A percentile compares a stretch with the other conserved stretches of the same genome.
These are phyloP conservation scores for Trichoderma asperelloides DNA, from an alignment of 495 filamentous ascomycete genomes.

Conservation along the genomic window DNA sequence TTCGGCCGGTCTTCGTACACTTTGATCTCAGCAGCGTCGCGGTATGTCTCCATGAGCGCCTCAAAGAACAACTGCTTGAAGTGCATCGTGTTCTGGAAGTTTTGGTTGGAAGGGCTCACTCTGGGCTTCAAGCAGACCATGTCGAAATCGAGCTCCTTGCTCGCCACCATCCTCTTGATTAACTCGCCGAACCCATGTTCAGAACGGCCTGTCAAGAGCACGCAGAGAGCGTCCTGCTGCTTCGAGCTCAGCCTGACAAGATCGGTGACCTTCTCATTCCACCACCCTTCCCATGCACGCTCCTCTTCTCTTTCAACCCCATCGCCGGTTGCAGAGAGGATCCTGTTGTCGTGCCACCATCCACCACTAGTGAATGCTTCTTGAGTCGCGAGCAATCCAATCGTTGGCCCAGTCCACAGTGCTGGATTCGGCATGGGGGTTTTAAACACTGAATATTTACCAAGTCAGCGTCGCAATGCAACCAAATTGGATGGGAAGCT, in stretches of 20 bases:
- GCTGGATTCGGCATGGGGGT: conserved; percentile 83
- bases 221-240: conserved; percentile 77
- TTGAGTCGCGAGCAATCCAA: conserved; percentile 63
- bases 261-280: conserved; percentile 89
- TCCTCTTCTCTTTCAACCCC: conserved; percentile 76
- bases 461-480: conserved; percentile 9
- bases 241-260: conserved; percentile 74
- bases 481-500: neutral
- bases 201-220: conserved; percentile 83
- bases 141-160: conserved; percentile 77
- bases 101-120: conserved; percentile 67
- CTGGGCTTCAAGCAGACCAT: conserved; percentile 82
- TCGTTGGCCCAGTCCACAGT: conserved; percentile 71
- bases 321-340: conserved; percentile 79
- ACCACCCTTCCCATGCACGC: conserved; percentile 86
- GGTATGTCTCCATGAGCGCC: conserved; percentile 76
- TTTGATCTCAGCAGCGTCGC: conserved; percentile 67
- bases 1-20: conserved; percentile 54
- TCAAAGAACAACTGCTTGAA: conserved; percentile 83
- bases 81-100: conserved; percentile 65
- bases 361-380: conserved; percentile 77
- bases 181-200: conserved; percentile 68
- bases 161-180: conserved; percentile 72
- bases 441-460: conserved; percentile 59
- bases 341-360: conserved; percentile 92